These are phyloP conservation scores for Asclepias syriaca DNA, from an alignment of 257 asterid genomes.

Conservation along the genomic window DNA sequence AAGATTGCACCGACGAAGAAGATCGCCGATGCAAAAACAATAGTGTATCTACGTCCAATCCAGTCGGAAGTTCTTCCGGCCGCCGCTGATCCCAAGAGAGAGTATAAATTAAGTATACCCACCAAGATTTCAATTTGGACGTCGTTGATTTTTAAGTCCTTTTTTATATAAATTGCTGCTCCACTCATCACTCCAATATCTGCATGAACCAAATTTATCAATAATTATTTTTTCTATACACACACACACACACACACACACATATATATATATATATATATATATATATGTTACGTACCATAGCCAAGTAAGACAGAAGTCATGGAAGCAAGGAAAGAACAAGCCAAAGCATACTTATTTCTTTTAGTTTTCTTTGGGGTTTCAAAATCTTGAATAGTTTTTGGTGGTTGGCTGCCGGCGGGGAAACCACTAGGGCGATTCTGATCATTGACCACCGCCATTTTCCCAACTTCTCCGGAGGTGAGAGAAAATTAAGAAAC, in stretches of 20 bases:
- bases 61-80: constrained; percentile 89
- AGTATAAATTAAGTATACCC: constrained; percentile 65
- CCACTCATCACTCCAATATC: constrained; percentile 73
- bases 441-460: constrained; percentile 14
- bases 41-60: constrained; percentile 82
- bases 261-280: neutral
- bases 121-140: constrained; percentile 50
- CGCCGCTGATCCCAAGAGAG: constrained; percentile 72
- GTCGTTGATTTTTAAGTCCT: constrained; percentile 29
- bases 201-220: constrained; percentile 24
- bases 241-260: too few species aligned
- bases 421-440: constrained; percentile 4
- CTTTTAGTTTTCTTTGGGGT: constrained; percentile 24
- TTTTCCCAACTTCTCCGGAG: neutral
- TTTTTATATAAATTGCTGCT: constrained; percentile 29
- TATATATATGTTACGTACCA: constrained; percentile 18
- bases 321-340: constrained; percentile 36
- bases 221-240: too few species aligned
- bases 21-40: constrained; percentile 65
- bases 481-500: neutral
- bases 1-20: constrained; percentile 82
- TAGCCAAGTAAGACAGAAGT: constrained; percentile 40
- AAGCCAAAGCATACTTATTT: constrained; percentile 36
- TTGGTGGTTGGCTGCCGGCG: constrained; percentile 15
- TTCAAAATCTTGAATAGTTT: constrained; percentile 21